Percentiles rank a stretch among this genome's conserved stretches.
Conservation (phyloP, 2,329 filamentous ascomycete genomes). For the Fusarium marasasianum region DNA sequence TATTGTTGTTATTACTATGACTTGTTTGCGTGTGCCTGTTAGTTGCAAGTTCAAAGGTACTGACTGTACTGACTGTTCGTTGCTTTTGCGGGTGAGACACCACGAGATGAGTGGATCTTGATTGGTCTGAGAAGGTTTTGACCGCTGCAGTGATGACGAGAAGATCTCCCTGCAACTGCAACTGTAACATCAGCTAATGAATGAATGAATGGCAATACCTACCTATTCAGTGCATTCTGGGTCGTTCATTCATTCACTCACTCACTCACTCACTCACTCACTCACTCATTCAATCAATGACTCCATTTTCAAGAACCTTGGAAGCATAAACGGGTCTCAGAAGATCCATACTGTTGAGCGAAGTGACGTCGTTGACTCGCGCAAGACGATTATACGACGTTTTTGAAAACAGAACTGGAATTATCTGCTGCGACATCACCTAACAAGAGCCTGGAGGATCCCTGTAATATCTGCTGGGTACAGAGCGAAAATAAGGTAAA, state of each 20-base stretch:
- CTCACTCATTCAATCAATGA: not conserved
- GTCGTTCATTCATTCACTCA: not conserved
- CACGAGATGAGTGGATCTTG: constrained; percentile 32
- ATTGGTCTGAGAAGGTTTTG: constrained; percentile 13
- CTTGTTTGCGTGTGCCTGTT: not conserved
- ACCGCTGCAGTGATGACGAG: constrained; percentile 11
- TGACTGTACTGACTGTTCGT: not conserved
- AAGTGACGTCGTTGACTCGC: constrained; percentile 32
- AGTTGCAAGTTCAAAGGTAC: not conserved
- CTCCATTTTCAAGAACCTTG: not conserved
- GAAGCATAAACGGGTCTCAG: constrained; percentile 12
- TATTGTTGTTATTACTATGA: not conserved
- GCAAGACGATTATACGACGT: not conserved
- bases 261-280: not conserved
- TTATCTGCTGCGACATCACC: not conserved
- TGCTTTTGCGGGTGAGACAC: constrained; percentile 28
- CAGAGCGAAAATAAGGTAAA: not conserved
- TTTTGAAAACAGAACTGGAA: not conserved
- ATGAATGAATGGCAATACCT: not conserved
- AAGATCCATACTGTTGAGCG: constrained; percentile 16
- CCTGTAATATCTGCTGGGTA: not conserved
- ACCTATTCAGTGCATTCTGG: not conserved
- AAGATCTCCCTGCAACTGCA: constrained; percentile 11
- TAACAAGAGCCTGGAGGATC: not conserved
- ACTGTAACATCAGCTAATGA: not conserved